A percentile compares a stretch with the other conserved stretches of the same genome.
Conservation (phyloP, 768 basidiomycete species). For the Kwoniella sp. region DNA sequence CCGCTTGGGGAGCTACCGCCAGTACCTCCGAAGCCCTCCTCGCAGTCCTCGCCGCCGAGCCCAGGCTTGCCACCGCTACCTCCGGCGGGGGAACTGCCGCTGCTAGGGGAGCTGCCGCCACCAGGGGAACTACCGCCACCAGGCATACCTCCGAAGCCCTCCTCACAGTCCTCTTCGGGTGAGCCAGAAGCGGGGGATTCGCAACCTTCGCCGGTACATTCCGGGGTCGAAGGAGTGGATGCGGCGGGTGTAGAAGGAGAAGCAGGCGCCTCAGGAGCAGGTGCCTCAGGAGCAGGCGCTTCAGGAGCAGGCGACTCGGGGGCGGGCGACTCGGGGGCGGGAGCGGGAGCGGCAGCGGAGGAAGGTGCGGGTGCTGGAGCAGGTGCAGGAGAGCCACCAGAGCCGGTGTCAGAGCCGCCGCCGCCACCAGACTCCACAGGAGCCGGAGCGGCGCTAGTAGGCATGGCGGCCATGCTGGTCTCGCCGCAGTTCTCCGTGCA, state of each 20-base stretch:
- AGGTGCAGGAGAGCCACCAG: constrained; percentile 9
- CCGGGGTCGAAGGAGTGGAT: not conserved
- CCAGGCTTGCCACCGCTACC: constrained; percentile 6
- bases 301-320: constrained; percentile 13
- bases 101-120: not conserved
- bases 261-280: constrained; percentile 3
- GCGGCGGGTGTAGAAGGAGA: not conserved
- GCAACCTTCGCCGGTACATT: constrained; percentile 13
- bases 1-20: not conserved
- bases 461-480: constrained; percentile 7
- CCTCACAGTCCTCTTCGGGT: constrained; percentile 3
- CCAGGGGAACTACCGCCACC: not conserved
- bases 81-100: constrained; percentile 2
- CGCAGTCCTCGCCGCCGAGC: constrained; percentile 1
- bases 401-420: constrained; percentile 2
- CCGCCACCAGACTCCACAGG: constrained; percentile 5
- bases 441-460: not conserved
- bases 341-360: not conserved
- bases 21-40: constrained; percentile 1
- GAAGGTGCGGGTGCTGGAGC: constrained; percentile 2
- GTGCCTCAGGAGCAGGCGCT: constrained; percentile 5
- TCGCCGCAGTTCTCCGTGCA: constrained; percentile 5
- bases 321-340: not conserved
- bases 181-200: not conserved
- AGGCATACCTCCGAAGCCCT: not conserved